phyloP scores from a whole-genome alignment of 495 filamentous ascomycete species.

The Annulohypoxylon nitens region DNA sequence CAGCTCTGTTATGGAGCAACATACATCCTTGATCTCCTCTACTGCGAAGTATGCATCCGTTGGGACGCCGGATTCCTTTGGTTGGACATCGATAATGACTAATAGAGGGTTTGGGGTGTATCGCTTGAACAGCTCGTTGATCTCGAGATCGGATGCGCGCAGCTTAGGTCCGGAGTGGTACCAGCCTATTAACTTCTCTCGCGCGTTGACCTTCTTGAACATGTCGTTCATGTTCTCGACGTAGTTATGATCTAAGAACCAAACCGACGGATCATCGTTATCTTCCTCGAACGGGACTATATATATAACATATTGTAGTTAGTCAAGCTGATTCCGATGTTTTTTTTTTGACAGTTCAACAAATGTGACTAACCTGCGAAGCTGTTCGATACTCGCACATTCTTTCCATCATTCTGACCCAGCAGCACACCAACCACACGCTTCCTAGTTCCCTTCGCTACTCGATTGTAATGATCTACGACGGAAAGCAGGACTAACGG shows the following conservation, averaged over 20 bases:
- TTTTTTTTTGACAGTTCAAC: no score
- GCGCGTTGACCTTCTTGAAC: slow-evolving; percentile 99
- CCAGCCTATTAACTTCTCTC: slow-evolving; percentile 99
- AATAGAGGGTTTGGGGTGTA: slow-evolving; percentile 97
- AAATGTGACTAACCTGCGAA: slow-evolving; percentile 82
- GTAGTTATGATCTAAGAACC: slow-evolving; percentile 99
- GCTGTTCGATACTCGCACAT: slow-evolving; percentile 97
- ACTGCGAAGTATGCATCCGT: slow-evolving; percentile 99
- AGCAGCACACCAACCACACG: slow-evolving; percentile 95
- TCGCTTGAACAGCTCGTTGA: slow-evolving; percentile 99
- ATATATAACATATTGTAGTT: slow-evolving; percentile 26
- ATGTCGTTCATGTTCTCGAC: slow-evolving; percentile 99
- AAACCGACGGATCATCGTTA: slow-evolving; percentile 97
- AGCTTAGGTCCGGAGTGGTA: slow-evolving; percentile 99
- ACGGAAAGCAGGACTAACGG: slow-evolving; percentile 97
- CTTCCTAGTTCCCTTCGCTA: slow-evolving; percentile 82
- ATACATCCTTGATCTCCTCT: slow-evolving; percentile 99
- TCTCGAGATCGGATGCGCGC: slow-evolving; percentile 95
- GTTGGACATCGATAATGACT: slow-evolving; percentile 98
- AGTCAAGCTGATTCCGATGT: slow-evolving; percentile 28
- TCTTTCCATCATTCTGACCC: slow-evolving; percentile 94
- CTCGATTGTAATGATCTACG: slow-evolving; percentile 98
- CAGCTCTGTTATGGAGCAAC: slow-evolving; percentile 49
- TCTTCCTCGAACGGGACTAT: slow-evolving; percentile 98
- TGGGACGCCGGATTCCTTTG: slow-evolving; percentile 96